Base-by-base conservation (phyloP, 2,329 filamentous ascomycete species). In the Botrytis elliptica region DNA sequence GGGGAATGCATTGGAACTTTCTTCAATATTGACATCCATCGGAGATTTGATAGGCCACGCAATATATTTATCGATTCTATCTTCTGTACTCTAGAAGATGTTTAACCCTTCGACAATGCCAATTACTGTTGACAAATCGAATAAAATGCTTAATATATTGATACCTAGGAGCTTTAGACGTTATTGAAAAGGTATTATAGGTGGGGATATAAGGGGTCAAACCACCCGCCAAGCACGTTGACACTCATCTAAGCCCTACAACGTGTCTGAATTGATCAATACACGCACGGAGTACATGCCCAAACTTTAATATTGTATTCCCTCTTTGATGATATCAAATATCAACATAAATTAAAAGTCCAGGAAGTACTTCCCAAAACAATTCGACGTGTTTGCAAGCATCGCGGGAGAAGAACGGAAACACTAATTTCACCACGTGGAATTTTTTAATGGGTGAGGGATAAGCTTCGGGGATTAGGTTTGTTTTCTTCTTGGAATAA, bases 241-340 rank as follows among this genome's bases (percentile, higher is more conserved):
- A 69, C 52, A 57, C 40, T 69, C 66, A 69, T 69, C 66, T 69
- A 69, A 69, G 66, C 66, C 66, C 66, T 69, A 69, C 52, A 69
- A 57, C 66, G 49, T 57, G 36, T 57, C 66, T 69, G 49, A 40
- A 69, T 57, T 57, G 55, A 57, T 42, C 66, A 57, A 42, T 57
- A 57, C 66, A 57, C 38, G n/a, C 66, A 57, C 66, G 66, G 66
- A 69, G 36, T 57, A 69, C 16, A 69, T 42, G 18, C 49, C 49
- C 52, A 59, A 69, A 69, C 36, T 33, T 40, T 25, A 57, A 57
- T 57, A 22, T 57, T 42, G 49, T 59, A 33, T 57, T 68, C 38
- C 49, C 38, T 57, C 49, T 68, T 57, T 52, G 36, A 68, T 59
- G 38, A 42, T 52, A 69, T 69, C 66, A 25, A 57, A 69, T 69